Percentiles rank a stretch among this genome's conserved stretches.
These are phyloP conservation scores for Sporothrix mexicana DNA, from an alignment of 2,329 filamentous ascomycete genomes.

Conservation along the genomic window DNA sequence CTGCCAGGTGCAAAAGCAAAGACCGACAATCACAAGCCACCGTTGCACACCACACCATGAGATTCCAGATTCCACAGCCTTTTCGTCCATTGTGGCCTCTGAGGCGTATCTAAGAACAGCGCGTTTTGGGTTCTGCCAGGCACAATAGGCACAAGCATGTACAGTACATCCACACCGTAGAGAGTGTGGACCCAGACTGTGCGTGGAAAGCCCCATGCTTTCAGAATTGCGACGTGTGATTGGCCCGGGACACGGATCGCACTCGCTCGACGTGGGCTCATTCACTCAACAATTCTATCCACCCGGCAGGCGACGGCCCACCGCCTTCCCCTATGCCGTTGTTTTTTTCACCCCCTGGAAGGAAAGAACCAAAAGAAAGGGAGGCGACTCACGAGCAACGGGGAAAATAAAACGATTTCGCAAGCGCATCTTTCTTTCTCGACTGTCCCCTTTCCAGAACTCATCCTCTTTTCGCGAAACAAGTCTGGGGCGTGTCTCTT, in stretches of 20 bases:
- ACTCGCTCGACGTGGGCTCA: constrained; percentile 38
- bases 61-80: not conserved
- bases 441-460: not conserved
- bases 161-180: constrained; percentile 26
- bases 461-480: constrained; percentile 28
- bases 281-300: constrained; percentile 33
- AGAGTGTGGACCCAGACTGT: not conserved
- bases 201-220: not conserved
- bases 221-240: constrained; percentile 26
- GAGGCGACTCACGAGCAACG: constrained; percentile 20
- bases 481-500: constrained; percentile 30
- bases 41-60: not conserved
- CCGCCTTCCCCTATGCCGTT: constrained; percentile 27
- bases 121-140: not conserved
- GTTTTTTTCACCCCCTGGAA: constrained; percentile 21
- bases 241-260: constrained; percentile 38
- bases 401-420: constrained; percentile 30
- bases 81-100: not conserved
- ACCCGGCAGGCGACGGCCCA: constrained; percentile 19
- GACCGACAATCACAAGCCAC: constrained; percentile 27
- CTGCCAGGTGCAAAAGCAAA: constrained; percentile 19
- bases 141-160: not conserved
- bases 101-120: not conserved
- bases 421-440: constrained; percentile 22
- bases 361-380: constrained; percentile 1